phyloP scores from a whole-genome alignment of 2,329 filamentous ascomycete genomes.

The Fusarium verticillioides region DNA sequence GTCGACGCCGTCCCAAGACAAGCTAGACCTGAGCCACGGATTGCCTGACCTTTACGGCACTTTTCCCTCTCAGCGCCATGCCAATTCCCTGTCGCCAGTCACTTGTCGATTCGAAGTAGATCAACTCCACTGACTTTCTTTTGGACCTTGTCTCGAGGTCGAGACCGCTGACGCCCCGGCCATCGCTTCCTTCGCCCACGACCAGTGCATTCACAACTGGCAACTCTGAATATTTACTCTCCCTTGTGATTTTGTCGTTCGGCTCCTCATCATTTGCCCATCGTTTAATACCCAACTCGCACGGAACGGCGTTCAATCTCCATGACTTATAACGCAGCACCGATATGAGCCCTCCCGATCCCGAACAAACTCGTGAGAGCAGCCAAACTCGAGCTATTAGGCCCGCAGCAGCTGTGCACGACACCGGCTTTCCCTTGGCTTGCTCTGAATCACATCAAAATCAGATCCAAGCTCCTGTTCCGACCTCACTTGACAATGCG shows the following conservation, averaged over 20 bases:
- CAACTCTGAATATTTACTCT: constrained; percentile 4
- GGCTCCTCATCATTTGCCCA: neutral
- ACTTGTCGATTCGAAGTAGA: constrained; percentile 37
- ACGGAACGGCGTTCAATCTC: constrained; percentile 25
- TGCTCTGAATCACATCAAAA: constrained; percentile 25
- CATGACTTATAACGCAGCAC: constrained; percentile 42
- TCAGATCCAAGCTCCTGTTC: constrained; percentile 28
- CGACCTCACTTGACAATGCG: constrained; percentile 16
- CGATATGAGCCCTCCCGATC: constrained; percentile 50
- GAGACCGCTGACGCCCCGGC: constrained; percentile 19
- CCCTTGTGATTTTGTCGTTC: neutral
- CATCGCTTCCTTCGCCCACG: constrained; percentile 18
- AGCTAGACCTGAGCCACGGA: constrained; percentile 34
- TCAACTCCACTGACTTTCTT: constrained; percentile 25
- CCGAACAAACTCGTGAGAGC: constrained; percentile 46
- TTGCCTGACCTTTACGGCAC: constrained; percentile 31
- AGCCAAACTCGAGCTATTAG: constrained; percentile 46
- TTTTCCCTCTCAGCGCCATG: constrained; percentile 38
- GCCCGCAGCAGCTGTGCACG: constrained; percentile 37
- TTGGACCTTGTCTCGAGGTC: constrained; percentile 23
- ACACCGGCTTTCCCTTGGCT: constrained; percentile 36
- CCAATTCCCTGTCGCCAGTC: constrained; percentile 29
- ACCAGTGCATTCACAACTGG: constrained; percentile 21
- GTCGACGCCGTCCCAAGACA: constrained; percentile 37
- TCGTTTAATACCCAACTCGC: constrained; percentile 7